Conservation (phyloP, 169 alveolate genomes). For the Plasmodium malariae region DNA sequence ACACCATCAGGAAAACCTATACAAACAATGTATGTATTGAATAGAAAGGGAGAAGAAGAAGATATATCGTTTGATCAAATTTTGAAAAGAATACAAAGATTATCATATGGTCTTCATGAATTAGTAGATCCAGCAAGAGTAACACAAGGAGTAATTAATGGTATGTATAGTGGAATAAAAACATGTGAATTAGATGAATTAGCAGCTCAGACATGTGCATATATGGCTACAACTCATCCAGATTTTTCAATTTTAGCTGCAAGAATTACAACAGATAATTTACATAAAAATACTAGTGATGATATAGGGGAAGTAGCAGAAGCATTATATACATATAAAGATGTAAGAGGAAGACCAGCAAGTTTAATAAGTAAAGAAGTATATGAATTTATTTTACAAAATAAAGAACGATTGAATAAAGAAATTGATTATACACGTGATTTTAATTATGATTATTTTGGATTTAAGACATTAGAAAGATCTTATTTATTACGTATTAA, state of each 20-base stretch:
- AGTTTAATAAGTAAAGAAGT: conserved; percentile 94
- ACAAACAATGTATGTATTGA: conserved; percentile 88
- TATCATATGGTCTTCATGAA: conserved; percentile 90
- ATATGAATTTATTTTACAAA: conserved; percentile 90
- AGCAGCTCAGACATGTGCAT: conserved; percentile 99
- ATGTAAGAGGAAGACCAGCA: conserved; percentile 92
- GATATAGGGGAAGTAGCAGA: conserved; percentile 90
- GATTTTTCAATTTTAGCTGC: conserved; percentile 98
- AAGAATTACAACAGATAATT: conserved; percentile 95
- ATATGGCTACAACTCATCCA: conserved; percentile 98
- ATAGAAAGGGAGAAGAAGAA: conserved; percentile 90
- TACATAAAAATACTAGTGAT: conserved; percentile 95
- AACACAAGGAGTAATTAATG: conserved; percentile 92
- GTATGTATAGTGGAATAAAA: conserved; percentile 94
- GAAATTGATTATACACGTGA: conserved; percentile 95
- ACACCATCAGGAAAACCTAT: conserved; percentile 75
- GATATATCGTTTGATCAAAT: conserved; percentile 89
- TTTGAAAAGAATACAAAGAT: conserved; percentile 85
- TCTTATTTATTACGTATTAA: conserved; percentile 93
- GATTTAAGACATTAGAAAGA: conserved; percentile 98
- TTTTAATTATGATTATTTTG: conserved; percentile 97
- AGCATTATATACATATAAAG: conserved; percentile 87
- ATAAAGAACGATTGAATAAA: conserved; percentile 90
- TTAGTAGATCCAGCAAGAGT: conserved; percentile 91
- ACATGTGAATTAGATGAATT: conserved; percentile 96